phyloP scores from a whole-genome alignment of 371 early-diverging fungal genomes.

The Rhizopus arrhizus region DNA sequence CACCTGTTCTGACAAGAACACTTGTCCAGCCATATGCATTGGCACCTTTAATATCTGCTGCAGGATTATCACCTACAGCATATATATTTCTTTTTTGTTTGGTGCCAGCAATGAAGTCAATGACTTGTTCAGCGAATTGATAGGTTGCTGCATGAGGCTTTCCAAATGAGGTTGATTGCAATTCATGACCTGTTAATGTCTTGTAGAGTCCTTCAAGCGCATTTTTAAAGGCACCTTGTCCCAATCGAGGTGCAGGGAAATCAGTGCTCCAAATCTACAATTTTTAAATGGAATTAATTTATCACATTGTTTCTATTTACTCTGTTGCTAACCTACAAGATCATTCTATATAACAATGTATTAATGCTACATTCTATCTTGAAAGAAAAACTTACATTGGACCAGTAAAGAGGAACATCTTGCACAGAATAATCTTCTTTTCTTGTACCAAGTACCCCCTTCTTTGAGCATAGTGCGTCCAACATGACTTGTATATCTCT shows the following conservation, averaged over 20 bases:
- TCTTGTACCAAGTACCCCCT: slow-evolving; percentile 64
- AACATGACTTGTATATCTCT: slow-evolving; percentile 81
- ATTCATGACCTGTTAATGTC: slow-evolving; percentile 37
- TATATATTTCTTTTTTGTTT: slow-evolving; percentile 42
- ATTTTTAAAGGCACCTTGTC: slow-evolving; percentile 79
- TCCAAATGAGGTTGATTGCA: slow-evolving; percentile 78
- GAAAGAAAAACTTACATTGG: slow-evolving; percentile 55
- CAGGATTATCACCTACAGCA: slow-evolving; percentile 81
- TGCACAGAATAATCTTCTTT: slow-evolving; percentile 48
- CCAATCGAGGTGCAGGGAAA: slow-evolving; percentile 74
- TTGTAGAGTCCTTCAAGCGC: slow-evolving; percentile 62
- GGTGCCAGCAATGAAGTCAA: slow-evolving; percentile 34
- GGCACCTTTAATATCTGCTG: slow-evolving; percentile 80
- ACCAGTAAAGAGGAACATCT: slow-evolving; percentile 77
- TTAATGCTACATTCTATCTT: not conserved
- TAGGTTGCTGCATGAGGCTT: slow-evolving; percentile 82
- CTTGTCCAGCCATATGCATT: slow-evolving; percentile 82
- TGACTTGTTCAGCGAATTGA: slow-evolving; percentile 64
- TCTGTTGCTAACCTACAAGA: slow-evolving; percentile 30
- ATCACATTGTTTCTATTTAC: not conserved
- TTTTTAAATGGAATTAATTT: not conserved
- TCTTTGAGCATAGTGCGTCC: slow-evolving; percentile 71
- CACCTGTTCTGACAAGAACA: slow-evolving; percentile 82
- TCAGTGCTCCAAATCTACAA: slow-evolving; percentile 83
- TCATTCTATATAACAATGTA: slow-evolving; percentile 33